phyloP scores from a whole-genome alignment of 192 early-diverging fungal species.

The Gigaspora rosea region DNA sequence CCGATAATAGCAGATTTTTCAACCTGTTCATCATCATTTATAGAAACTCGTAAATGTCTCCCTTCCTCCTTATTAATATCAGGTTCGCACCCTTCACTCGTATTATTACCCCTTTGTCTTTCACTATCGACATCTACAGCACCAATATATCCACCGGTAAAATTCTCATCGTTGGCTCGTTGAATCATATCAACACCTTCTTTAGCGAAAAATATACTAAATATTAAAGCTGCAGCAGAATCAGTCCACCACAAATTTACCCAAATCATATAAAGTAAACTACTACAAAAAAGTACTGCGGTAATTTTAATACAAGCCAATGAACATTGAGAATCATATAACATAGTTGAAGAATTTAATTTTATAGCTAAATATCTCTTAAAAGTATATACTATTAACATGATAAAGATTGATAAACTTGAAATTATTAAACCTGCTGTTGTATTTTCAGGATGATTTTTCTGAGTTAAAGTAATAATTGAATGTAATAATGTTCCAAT shows the following conservation, averaged over 20 bases:
- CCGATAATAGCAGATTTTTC: too few relatives aligned
- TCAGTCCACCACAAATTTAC: conserved; percentile 14
- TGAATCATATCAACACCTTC: conserved; percentile 11
- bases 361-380: conserved; percentile 17
- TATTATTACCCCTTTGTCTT: too few relatives aligned
- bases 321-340: conserved; percentile 23
- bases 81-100: too few relatives aligned
- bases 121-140: too few relatives aligned
- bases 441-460: background rate
- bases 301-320: conserved; percentile 30
- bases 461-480: conserved; percentile 5
- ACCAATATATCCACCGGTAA: conserved; percentile 10
- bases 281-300: background rate
- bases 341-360: conserved; percentile 20
- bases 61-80: too few relatives aligned
- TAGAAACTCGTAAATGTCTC: too few relatives aligned
- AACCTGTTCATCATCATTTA: too few relatives aligned
- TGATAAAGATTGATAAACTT: conserved; percentile 2
- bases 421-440: conserved; percentile 24
- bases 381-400: background rate
- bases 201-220: conserved; percentile 11
- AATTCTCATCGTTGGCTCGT: conserved; percentile 4
- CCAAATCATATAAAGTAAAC: conserved; percentile 19
- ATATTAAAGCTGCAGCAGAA: conserved; percentile 23
- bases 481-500: conserved; percentile 6